Base-by-base conservation (phyloP, 108 stramenopile genomes). In the Nannochloropsis granulata region DNA sequence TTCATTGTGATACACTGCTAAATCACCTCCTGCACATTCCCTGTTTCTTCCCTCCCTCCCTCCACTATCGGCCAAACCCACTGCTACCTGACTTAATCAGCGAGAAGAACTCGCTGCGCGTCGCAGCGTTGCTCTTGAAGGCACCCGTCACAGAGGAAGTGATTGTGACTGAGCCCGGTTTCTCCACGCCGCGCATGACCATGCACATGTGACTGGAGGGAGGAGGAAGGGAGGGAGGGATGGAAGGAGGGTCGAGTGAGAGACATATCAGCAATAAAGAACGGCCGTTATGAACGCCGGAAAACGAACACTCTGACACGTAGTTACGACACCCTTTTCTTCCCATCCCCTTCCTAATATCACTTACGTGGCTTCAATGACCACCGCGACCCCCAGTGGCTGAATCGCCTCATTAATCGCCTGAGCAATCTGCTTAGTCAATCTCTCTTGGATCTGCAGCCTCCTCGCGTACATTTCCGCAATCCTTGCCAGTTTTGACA, bases 361-460 rank as follows among this genome's bases (percentile, higher is more conserved):
- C 1, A 45, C 87, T 89, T 24, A 89, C 89, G 79, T 71, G 16
- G 95, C 94, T 91, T 98, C 98, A 24, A 97, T 89, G 79, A 98
- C 94, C n/a, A 99, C 98, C n/a, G 92, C 97, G 12, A 99, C 98
- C 19, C 97, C 98, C 24, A 95, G 85, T 24, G 98, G 97, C 80
- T 94, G 84, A 14, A 97, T 91, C 2, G 95, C 93, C 83, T 97
- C 94, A 84, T 92, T 92, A 44, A 99, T 93, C 12, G 98, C 97
- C 91, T 96, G 93, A 3, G 94, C 97, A 90, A 99, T 96, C 90
- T 99, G 96, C 24, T 93, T 85, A 2, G 98, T 98, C 34, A 99
- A 89, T 11, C 98, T 93, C 87, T 99, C 98, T 89, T 99, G 98
- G n/a, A 99, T 97, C 90, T 99, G 98, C 44, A 99, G 89, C 8